phyloP scores from a whole-genome alignment of 139 green algal species.

The Tetraselmis striata region DNA sequence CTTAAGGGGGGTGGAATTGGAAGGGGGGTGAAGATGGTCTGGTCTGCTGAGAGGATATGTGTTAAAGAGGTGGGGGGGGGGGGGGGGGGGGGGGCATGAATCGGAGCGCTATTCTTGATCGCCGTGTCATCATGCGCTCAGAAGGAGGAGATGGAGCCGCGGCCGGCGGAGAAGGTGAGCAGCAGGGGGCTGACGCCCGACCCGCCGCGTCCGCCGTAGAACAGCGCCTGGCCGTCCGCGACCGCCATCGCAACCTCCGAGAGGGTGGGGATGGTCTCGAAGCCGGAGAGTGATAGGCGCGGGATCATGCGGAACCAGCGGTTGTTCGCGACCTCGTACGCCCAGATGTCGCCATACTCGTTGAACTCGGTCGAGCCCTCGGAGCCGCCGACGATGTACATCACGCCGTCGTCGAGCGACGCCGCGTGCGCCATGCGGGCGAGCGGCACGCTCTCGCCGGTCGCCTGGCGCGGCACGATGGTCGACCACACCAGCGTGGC shows the following conservation, averaged over 20 bases:
- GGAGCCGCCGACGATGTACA: slow-evolving; percentile 24
- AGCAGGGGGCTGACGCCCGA: neutral
- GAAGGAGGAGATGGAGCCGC: neutral
- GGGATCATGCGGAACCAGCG: neutral
- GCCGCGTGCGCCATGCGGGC: slow-evolving; percentile 8
- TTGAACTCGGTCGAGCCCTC: neutral
- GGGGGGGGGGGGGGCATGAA: no score
- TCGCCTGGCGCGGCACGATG: neutral
- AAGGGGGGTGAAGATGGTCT: no score
- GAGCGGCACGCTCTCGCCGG: slow-evolving; percentile 3
- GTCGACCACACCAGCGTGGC: neutral
- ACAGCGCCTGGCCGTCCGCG: neutral
- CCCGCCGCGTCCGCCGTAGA: neutral
- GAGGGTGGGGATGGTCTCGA: neutral
- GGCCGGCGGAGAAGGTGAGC: neutral
- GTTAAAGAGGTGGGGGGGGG: no score
- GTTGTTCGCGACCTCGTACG: neutral
- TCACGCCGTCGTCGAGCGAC: slow-evolving; percentile 8
- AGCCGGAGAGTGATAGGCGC: neutral
- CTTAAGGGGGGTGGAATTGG: no score
- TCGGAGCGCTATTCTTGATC: no score
- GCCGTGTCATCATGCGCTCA: no score
- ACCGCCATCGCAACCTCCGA: neutral
- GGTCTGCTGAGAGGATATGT: no score
- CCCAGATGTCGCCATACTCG: neutral